Evolutionary conservation across 139 green algal genomes (phyloP), one percentile per base, ranked within the genome.

Genomic region (Zygnema circumcarinatum): DNA sequence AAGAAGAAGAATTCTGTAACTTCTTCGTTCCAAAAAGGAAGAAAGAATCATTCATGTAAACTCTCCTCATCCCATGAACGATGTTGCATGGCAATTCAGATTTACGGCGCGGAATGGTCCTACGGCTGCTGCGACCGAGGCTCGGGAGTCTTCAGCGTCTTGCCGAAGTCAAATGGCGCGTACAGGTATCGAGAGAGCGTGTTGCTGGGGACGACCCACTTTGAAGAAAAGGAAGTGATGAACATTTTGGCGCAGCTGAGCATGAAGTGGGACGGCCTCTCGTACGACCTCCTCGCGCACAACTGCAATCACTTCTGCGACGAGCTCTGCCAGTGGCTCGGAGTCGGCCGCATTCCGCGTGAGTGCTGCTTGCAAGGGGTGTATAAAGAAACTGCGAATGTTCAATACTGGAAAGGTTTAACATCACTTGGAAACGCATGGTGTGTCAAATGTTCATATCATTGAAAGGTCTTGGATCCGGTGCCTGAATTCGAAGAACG

Each of bases 231-330:
- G 35, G n/a, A 85, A 2, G 87, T 90, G 68, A 22, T 22, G 11
- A 35, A 91, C 3, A 38, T 90, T 20, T 20, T 96, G 25, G 47
- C 40, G 31, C 40, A 91, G 22, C 62, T 86, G 33, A 81, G 52
- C 80, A 38, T n/a, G 52, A 78, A 86, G 80, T 96, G 93, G 93
- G 72, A 35, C 32, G 93, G 93, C 1, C 29, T 16, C 22, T 84
- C 73, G 29, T 96, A 96, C 76, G 94, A 96, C 76, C 85, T 96
- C 42, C 88, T 96, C 38, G 56, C 36, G 11, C 90, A 86, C n/a
- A 96, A 96, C 89, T 96, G 94, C 88, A 95, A 94, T 87, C 93
- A 96, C 88, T 96, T 96, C 73, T 96, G 93, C 69, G 93, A 95
- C 31, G 89, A 89, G 42, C 88, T 96, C 20, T 90, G 85, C 41